Evolutionary conservation across 2,329 filamentous ascomycete genomes (phyloP), one percentile per base, ranked within the genome.

Genomic region (Cercospora brassicicola): DNA sequence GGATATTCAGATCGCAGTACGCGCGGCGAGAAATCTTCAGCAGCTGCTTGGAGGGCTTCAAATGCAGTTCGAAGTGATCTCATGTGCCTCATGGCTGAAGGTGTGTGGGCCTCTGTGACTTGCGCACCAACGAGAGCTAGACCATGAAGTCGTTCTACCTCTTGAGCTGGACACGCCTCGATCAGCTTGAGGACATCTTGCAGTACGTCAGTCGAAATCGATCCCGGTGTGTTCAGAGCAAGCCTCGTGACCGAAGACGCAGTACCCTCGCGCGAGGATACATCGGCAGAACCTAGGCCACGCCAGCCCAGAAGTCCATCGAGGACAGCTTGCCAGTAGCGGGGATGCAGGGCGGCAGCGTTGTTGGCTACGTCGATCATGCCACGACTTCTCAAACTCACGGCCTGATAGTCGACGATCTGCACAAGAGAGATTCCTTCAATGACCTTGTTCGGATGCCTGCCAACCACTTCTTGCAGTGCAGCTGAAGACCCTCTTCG

Each of bases 401-500:
- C 93, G 42, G 92, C 88, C 77, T 97, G 93, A 76, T 97, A 99
- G 76, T 99, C 95, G 1, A 98, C 92, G 1, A 88, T 86, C 76
- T 98, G 95, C 0, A 98, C 93, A 1, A 98, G 85, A 51, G 88
- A 81, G 66, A 99, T 98, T 0, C 94, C 95, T 74, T 93, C 84
- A 15, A 86, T 83, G 36, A 98, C 88, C 0, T 87, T 93, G 74
- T 97, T 90, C 0, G 95, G 94, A 79, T 99, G 94, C 9, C 95
- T 89, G 10, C 95, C 95, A 67, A 98, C 91, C 13, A 99, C 85
- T 78, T 99, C 95, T 77, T 99, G 95, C 42, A 99, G 82, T 2
- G 95, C 95, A 53, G 95, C 95, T 28, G 95, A 98, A 31, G 94
- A 90, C 3, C 94, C 95, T 72, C 95, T 88, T 62, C 95, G 87